These are phyloP conservation scores for Clonostachys sp. DNA, from an alignment of 2,329 filamentous ascomycete species.

Conservation along the genomic window DNA sequence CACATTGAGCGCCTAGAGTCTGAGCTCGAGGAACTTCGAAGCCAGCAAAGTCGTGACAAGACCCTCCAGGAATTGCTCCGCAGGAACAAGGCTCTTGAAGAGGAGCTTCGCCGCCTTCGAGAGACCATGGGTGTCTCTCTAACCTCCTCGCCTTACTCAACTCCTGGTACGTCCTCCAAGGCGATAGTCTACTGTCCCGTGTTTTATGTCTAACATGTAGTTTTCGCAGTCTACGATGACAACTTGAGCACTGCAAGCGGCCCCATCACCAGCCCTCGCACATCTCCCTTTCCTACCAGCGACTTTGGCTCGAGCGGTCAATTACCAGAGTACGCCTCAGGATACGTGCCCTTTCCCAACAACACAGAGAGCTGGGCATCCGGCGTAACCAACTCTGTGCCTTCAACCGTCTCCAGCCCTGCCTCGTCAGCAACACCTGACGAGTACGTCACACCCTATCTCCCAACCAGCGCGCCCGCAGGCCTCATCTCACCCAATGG, in stretches of 20 bases:
- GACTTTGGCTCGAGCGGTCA: constrained; percentile 29
- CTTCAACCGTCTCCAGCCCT: constrained; percentile 47
- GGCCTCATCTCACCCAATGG: constrained; percentile 30
- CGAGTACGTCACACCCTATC: constrained; percentile 25
- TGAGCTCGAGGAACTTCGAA: constrained; percentile 67
- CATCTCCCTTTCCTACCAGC: constrained; percentile 35
- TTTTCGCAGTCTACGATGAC: constrained; percentile 32
- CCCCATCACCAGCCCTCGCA: constrained; percentile 34
- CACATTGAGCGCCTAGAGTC: constrained; percentile 77
- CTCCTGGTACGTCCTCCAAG: constrained; percentile 23
- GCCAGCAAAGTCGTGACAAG: constrained; percentile 40
- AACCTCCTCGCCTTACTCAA: constrained; percentile 32
- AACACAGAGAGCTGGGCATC: constrained; percentile 41
- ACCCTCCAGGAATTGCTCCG: constrained; percentile 46
- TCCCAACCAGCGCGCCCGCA: constrained; percentile 42
- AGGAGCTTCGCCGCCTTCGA: constrained; percentile 41
- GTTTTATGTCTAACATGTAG: constrained; percentile 5
- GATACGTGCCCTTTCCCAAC: constrained; percentile 30
- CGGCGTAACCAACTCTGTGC: constrained; percentile 34
- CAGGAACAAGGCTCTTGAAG: constrained; percentile 48
- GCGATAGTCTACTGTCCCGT: constrained; percentile 4
- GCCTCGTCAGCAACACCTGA: constrained; percentile 13
- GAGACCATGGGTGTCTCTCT: constrained; percentile 37
- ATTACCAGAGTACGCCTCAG: constrained; percentile 33
- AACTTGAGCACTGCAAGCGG: constrained; percentile 30